Evolutionary conservation across 2,329 filamentous ascomycete genomes (phyloP).

Genomic region (Xylaria arbuscula): DNA sequence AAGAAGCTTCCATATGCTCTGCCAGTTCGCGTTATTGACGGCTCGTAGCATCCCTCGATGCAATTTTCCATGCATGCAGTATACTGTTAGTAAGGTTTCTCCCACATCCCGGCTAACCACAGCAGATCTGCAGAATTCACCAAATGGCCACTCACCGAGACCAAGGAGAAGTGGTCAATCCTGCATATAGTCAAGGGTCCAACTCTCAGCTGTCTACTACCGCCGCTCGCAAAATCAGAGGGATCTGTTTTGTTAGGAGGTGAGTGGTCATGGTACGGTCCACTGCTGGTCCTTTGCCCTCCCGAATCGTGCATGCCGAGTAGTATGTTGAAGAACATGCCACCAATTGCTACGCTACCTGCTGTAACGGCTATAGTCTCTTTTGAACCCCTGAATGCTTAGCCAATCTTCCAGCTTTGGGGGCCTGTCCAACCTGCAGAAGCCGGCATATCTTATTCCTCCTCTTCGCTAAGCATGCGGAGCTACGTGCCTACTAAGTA

Average conservation of each 20-base stretch:
- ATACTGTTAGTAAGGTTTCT: conserved; percentile 39
- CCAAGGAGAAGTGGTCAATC: conserved; percentile 21
- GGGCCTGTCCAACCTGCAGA: conserved; percentile 26
- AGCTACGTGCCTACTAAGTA: conserved; percentile 3
- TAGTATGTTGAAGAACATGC: conserved; percentile 20
- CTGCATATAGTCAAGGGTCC: conserved; percentile 3
- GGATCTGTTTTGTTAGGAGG: neutral
- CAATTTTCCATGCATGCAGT: conserved; percentile 38
- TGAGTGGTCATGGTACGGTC: conserved; percentile 44
- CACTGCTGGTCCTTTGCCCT: conserved; percentile 42
- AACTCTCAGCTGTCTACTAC: neutral
- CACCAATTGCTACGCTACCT: conserved; percentile 11
- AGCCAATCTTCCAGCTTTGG: conserved; percentile 10
- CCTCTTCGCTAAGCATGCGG: conserved; percentile 23
- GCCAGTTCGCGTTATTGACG: conserved; percentile 38
- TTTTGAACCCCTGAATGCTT: conserved; percentile 24
- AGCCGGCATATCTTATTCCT: conserved; percentile 33
- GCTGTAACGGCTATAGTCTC: conserved; percentile 22
- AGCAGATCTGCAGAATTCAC: conserved; percentile 38
- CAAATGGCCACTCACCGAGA: conserved; percentile 38
- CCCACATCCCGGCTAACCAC: conserved; percentile 46
- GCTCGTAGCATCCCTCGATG: conserved; percentile 45
- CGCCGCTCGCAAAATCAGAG: neutral
- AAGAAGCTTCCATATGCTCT: conserved; percentile 11
- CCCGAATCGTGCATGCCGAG: conserved; percentile 31